A percentile compares a stretch with the other conserved stretches of the same genome.
Conservation (phyloP, 1,284 basidiomycete genomes). For the Hymenochaete sp. region DNA sequence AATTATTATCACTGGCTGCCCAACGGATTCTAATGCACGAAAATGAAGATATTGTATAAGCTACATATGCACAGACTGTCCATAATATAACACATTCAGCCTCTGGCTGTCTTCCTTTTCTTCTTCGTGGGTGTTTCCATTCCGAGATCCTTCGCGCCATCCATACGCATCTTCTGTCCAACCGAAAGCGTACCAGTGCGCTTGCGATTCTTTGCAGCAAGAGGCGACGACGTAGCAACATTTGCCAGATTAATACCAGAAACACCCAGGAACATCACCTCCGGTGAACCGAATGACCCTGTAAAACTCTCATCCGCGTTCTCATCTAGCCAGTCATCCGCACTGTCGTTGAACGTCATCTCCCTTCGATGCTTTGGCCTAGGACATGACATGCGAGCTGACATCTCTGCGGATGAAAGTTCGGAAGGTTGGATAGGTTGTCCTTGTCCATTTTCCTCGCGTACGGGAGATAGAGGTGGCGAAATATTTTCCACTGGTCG, state of each 20-base stretch:
- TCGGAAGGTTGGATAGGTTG: not conserved
- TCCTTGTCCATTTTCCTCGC: not conserved
- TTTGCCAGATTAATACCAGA: not conserved
- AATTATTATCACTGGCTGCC: too few species aligned
- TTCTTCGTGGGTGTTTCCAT: slow-evolving; percentile 13
- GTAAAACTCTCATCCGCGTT: slow-evolving; percentile 15
- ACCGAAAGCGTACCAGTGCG: too few species aligned
- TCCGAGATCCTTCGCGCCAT: slow-evolving; percentile 1
- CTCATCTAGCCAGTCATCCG: slow-evolving; percentile 8
- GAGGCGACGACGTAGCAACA: not conserved
- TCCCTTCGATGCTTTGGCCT: too few species aligned
- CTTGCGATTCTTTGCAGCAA: not conserved
- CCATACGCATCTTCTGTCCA: slow-evolving; percentile 6
- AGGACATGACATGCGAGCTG: not conserved
- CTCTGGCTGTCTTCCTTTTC: too few species aligned
- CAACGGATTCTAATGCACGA: too few species aligned
- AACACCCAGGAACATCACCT: slow-evolving; percentile 7
- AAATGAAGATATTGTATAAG: too few species aligned
- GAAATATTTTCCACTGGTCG: not conserved
- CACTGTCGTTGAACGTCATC: too few species aligned
- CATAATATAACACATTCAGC: too few species aligned
- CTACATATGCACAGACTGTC: too few species aligned
- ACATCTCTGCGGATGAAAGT: not conserved
- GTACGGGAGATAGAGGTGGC: not conserved
- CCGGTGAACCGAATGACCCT: slow-evolving; percentile 12